Percentiles rank a stretch among this genome's conserved stretches.
Conservation (phyloP, 768 basidiomycete genomes). For the Rhizopogon salebrosus region DNA sequence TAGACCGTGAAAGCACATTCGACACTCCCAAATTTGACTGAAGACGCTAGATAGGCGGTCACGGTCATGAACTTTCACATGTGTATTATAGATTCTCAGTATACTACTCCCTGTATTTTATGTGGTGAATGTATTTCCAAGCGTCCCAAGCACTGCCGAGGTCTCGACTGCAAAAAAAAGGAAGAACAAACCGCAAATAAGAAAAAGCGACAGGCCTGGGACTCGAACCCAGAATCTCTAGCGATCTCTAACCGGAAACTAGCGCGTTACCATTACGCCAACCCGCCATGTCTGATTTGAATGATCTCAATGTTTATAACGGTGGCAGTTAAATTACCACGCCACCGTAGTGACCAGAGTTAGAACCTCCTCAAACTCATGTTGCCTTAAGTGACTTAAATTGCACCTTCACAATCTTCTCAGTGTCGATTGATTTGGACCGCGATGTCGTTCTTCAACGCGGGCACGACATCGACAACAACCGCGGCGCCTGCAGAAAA, state of each 20-base stretch:
- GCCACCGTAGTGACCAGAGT: conserved; percentile 4
- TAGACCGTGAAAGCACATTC: conserved; percentile 35
- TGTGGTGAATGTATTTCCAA: neutral
- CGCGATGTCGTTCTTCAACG: conserved; percentile 40
- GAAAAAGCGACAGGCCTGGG: conserved; percentile 51
- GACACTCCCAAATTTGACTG: conserved; percentile 39
- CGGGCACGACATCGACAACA: conserved; percentile 27
- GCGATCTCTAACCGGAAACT: conserved; percentile 49
- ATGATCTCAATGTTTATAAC: neutral
- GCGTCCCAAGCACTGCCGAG: neutral
- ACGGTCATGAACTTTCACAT: neutral
- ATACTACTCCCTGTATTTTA: neutral
- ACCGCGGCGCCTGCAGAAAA: conserved; percentile 49
- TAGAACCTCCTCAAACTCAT: neutral
- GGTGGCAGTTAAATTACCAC: conserved; percentile 4
- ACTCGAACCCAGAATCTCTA: conserved; percentile 62
- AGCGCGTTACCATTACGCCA: conserved; percentile 64
- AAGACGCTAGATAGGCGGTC: neutral
- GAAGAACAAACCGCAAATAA: neutral
- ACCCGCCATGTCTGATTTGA: conserved; percentile 32
- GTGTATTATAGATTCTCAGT: neutral
- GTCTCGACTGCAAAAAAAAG: neutral
- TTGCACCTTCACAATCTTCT: neutral
- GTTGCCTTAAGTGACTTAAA: neutral
- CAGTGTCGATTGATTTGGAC: neutral